These are phyloP conservation scores for Candida qinlingensis DNA, from an alignment of 805 yeast genomes.

Conservation along the genomic window DNA sequence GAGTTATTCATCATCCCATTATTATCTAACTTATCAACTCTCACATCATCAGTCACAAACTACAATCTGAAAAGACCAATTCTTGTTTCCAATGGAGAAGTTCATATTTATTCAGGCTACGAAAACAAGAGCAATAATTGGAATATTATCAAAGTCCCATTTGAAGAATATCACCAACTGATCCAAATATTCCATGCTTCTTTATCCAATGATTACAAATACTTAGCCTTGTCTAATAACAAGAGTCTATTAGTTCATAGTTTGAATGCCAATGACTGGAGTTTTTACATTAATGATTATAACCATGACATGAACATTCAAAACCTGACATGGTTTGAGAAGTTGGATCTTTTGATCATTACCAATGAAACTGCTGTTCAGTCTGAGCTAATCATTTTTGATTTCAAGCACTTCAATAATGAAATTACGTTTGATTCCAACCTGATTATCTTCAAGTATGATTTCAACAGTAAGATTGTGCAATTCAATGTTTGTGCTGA, in stretches of 20 bases:
- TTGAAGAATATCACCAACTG: constrained; percentile 18
- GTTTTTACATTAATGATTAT: constrained; percentile 23
- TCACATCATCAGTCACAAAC: constrained; percentile 15
- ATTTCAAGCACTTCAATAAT: constrained; percentile 16
- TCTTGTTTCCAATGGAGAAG: constrained; percentile 15
- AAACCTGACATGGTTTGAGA: constrained; percentile 18
- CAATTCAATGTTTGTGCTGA: constrained; percentile 17
- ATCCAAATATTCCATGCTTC: constrained; percentile 16
- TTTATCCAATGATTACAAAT: constrained; percentile 21
- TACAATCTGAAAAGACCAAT: constrained; percentile 23
- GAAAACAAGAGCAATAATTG: constrained; percentile 18
- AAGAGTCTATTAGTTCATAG: constrained; percentile 20
- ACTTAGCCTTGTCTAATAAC: constrained; percentile 20
- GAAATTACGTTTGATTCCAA: constrained; percentile 19
- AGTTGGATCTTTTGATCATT: constrained; percentile 15
- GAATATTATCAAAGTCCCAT: constrained; percentile 20
- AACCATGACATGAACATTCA: constrained; percentile 17
- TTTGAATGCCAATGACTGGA: constrained; percentile 21
- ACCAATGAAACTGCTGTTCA: constrained; percentile 16
- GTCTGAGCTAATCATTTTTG: constrained; percentile 22
- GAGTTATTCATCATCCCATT: constrained; percentile 2
- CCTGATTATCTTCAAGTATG: constrained; percentile 26
- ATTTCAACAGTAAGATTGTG: constrained; percentile 17
- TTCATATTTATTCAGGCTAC: constrained; percentile 24
- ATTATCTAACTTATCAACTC: constrained; percentile 1